Evolutionary conservation across 1,284 basidiomycete species (phyloP), one percentile per base, ranked within the genome.

Genomic region (Irpex lacteus): DNA sequence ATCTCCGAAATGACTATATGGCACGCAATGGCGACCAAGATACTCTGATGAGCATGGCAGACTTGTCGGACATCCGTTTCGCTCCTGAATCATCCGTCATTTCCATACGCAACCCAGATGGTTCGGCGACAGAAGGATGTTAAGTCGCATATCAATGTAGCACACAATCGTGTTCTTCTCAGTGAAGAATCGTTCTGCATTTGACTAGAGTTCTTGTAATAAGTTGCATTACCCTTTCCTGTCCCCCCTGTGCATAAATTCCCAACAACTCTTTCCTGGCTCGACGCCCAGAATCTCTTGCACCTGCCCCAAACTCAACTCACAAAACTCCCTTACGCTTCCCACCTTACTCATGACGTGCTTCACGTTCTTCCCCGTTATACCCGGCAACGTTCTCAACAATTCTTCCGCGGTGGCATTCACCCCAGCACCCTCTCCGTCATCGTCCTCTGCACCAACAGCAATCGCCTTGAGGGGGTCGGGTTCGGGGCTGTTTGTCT

Each of bases 331-430:
- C 56, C 86, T 81, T 36, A 98, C 83, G 72, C 86, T 94, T 64
- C 81, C 79, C 8, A 96, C 90, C 70, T 87, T 89, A 67, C 82
- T 85, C 90, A 92, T 93, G 61, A 98, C 88, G 75, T 93, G 90
- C 68, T 91, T 88, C 64, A 91, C 85, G 72, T 97, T 98, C 80
- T 95, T 95, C 54, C 86, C 86, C 2, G 85, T 91, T 56, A 98
- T 85, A 0, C 95, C 94, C 0, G 93, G 93, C 57, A 95, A 77
- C 53, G 81, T 80, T 15, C 90, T 79, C 62, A 95, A 69, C 15
- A 95, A 77, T 67, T 95, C 93, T 69, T 93, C 91, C 1, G 92
- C 90, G 0, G 85, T 84, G 3, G 84, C 78, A 70, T 94, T 93
- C 57, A 91, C 78, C 0, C 89, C 89, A 2, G 83, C 84, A 0